Evolutionary conservation across 768 basidiomycete genomes (phyloP), one percentile per base, ranked within the genome.

Genomic region (Suillus placidus): DNA sequence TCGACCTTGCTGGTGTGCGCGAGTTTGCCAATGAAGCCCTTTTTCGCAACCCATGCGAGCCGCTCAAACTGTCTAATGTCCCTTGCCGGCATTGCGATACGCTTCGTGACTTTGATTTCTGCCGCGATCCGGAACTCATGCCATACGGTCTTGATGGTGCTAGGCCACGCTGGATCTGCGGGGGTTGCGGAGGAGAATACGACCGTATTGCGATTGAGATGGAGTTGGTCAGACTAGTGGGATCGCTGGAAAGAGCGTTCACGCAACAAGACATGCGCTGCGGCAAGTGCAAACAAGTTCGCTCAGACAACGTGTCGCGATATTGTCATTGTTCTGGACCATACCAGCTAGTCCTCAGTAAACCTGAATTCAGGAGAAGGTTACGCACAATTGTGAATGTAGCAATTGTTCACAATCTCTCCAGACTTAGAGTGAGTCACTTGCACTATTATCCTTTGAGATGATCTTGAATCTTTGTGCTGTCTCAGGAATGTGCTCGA

Each of bases 41-140:
- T 1, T 99, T 96, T 83, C 87, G 87, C 62, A 97, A 97, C 74
- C 96, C 96, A 0, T 98, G 95, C 79, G 90, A 94, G 73, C 87
- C 93, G 10, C 83, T 97, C 63, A 91, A 91, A 70, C 77, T 99
- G 34, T 81, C 88, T 52, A 93, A 93, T 74, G 91, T 98, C 43
- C 92, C 96, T 37, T 98, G 97, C 74, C 87, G 86, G 49, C 86
- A 89, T 71, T 99, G 93, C 78, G 95, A 95, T 75, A 79, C 82
- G 16, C 83, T 95, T 66, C 87, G 92, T 3, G 95, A 97, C 75
- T 93, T 99, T 71, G 97, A 99, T 76, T 92, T 99, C 72, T 98
- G 97, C 74, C 87, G 97, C 18, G 97, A 99, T 77, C 84, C 88
- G 13, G 92, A 94, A 65, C 83, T 97, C 47, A 81, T 94, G 51